Evolutionary conservation across 345 rosid species (phyloP).

Genomic region (Citrus hindsii): DNA sequence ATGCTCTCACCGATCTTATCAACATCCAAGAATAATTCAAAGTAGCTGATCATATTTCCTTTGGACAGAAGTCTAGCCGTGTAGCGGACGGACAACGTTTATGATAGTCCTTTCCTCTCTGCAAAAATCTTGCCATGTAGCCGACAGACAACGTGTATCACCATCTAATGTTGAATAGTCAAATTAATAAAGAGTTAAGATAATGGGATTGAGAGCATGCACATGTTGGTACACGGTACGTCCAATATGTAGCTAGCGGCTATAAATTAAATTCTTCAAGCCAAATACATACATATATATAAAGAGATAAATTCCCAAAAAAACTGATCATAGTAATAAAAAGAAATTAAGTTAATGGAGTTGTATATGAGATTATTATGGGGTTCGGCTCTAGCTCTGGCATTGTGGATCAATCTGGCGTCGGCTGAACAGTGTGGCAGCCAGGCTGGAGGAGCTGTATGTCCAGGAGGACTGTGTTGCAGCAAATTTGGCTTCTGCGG

Average conservation of each 20-base stretch:
- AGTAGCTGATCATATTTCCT: no score
- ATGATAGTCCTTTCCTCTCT: no score
- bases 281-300: not conserved
- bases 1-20: no score
- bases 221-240: rapidly evolving
- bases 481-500: constrained; percentile 33
- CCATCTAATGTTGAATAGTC: no score
- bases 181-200: no score
- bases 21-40: no score
- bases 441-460: constrained; percentile 24
- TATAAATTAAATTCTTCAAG: not conserved
- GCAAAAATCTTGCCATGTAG: no score
- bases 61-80: no score
- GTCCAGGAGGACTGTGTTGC: constrained; percentile 25
- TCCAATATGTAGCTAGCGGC: not conserved
- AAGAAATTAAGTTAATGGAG: not conserved
- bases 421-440: constrained; percentile 30
- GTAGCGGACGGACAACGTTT: no score
- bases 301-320: no score
- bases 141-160: no score
- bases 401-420: not conserved
- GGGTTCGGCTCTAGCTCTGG: not conserved
- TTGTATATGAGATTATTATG: not conserved
- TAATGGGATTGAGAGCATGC: no score
- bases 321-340: not conserved